Evolutionary conservation across 2,329 filamentous ascomycete genomes (phyloP), one percentile per base, ranked within the genome.

Genomic region (Neofusicoccum parvum): DNA sequence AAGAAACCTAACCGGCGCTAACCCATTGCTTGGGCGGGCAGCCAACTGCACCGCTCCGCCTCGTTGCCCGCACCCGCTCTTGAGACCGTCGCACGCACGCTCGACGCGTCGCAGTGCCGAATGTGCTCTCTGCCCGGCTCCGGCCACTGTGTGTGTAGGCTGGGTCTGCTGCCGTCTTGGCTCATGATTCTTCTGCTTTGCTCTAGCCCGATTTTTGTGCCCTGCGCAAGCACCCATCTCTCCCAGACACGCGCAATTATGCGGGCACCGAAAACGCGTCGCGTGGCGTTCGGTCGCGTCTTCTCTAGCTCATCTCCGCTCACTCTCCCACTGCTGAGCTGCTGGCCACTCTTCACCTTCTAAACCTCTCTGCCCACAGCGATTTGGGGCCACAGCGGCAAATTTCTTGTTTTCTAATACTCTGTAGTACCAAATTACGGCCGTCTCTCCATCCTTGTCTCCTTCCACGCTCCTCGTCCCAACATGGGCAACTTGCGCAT

Each of bases 401-500:
- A 1, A 5, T 32, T 32, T 32, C 27, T 32, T 32, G 27, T 32
- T 32, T 32, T 32, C 27, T 32, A 32, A 7, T 32, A 32, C 5
- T 32, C 27, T 32, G 27, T 32, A 32, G 27, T 32, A 32, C 37
- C 3, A 39, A 10, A 7, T 39, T 15, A 39, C 37, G 10, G 37
- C 37, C 3, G 11, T 39, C 14, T 15, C 20, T 36, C 9, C 34
- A 54, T 32, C 5, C 2, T 49, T 46, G 39, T 9, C 39, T 17
- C 3, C 41, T 27, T 50, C 27, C 23, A 14, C 20, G 20, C 20
- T 63, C 27, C 49, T 5, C 32, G 20, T 37, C 20, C n/a, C 41
- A 50, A 15, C 3, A 82, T 82, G 80, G 75, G 77, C 37, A 70
- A 69, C 5, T 63, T 81, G 39, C 84, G 83, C 36, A 82, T 87